Percentiles rank a stretch among this genome's conserved stretches.
Conservation (phyloP, 805 yeast genomes). For the Brettanomyces bruxellensis region DNA sequence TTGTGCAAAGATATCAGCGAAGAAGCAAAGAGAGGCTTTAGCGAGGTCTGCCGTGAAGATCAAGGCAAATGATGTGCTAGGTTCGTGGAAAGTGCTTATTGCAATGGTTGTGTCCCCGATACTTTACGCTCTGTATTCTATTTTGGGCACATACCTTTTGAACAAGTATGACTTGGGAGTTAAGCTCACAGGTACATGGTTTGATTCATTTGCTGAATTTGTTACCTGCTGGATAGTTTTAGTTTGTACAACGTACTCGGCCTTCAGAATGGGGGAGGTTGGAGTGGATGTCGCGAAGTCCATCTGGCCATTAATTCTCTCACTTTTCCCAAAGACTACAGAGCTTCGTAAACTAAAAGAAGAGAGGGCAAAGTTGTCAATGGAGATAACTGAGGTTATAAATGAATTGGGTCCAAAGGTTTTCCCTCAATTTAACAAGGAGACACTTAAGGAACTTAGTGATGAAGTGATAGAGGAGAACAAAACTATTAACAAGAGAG, state of each 20-base stretch:
- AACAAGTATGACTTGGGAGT: slow-evolving; percentile 13
- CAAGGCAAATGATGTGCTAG: slow-evolving; percentile 85
- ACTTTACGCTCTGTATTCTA: slow-evolving; percentile 71
- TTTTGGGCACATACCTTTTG: slow-evolving; percentile 33
- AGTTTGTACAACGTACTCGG: slow-evolving; percentile 74
- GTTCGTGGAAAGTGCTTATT: slow-evolving; percentile 91
- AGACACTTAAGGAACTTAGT: slow-evolving; percentile 8
- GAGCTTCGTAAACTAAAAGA: slow-evolving; percentile 48
- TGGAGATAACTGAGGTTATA: slow-evolving; percentile 70
- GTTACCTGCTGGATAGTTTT: slow-evolving; percentile 51
- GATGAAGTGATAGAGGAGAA: slow-evolving; percentile 15
- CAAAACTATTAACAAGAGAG: slow-evolving; percentile 12
- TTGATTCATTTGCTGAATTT: slow-evolving; percentile 24
- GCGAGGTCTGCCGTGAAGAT: slow-evolving; percentile 84
- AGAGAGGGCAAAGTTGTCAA: slow-evolving; percentile 53
- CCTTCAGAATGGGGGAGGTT: slow-evolving; percentile 82
- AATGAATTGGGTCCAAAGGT: slow-evolving; percentile 78
- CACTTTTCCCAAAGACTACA: slow-evolving; percentile 43
- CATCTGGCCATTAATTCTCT: slow-evolving; percentile 62
- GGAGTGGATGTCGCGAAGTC: slow-evolving; percentile 89
- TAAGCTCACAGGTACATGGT: neutral
- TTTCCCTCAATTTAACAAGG: slow-evolving; percentile 60
- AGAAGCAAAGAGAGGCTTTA: slow-evolving; percentile 69
- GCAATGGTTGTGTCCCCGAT: slow-evolving; percentile 84
- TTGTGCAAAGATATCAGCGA: slow-evolving; percentile 60